Evolutionary conservation across 192 early-diverging fungal species (phyloP).

Genomic region (Entophlyctis helioformis): DNA sequence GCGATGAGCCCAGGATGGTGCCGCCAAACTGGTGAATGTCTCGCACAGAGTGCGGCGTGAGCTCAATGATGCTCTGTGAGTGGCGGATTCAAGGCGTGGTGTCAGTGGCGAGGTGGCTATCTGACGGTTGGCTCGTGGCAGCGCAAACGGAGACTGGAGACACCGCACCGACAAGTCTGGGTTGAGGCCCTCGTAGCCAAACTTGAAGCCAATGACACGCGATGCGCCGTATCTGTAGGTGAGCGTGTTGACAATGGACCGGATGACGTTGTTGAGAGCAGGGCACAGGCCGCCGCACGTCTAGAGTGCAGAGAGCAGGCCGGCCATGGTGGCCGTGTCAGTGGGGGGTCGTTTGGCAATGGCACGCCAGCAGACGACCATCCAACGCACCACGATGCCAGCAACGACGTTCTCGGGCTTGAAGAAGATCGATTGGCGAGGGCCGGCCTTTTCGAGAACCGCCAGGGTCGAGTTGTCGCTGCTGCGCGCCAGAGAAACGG

Average conservation of each 20-base stretch:
- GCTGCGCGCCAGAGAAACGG: no score
- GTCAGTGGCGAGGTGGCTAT: no score
- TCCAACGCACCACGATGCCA: not conserved
- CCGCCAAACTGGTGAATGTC: slow-evolving; percentile 18
- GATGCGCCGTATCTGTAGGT: slow-evolving; percentile 12
- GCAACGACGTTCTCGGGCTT: slow-evolving; percentile 4
- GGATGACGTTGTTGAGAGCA: slow-evolving; percentile 18
- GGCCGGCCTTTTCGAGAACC: slow-evolving; percentile 7
- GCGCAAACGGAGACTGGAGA: no score
- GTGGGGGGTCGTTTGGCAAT: not conserved
- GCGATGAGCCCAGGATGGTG: slow-evolving; percentile 6
- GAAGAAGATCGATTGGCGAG: slow-evolving; percentile 7
- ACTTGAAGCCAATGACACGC: slow-evolving; percentile 9
- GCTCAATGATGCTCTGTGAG: not conserved
- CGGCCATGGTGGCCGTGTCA: not conserved
- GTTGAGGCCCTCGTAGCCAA: slow-evolving; percentile 13
- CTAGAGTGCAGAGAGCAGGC: not conserved
- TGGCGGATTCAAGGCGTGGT: no score
- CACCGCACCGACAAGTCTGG: not conserved
- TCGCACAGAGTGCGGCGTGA: slow-evolving; percentile 7
- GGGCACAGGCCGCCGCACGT: slow-evolving; percentile 15
- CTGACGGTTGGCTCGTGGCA: not conserved
- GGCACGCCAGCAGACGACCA: not conserved
- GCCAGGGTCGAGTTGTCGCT: no score
- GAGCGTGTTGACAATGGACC: slow-evolving; percentile 2